Percentiles rank a stretch among this genome's conserved stretches.
Conservation (phyloP, 352 stramenopile species). For the Blastocystis sp. region DNA sequence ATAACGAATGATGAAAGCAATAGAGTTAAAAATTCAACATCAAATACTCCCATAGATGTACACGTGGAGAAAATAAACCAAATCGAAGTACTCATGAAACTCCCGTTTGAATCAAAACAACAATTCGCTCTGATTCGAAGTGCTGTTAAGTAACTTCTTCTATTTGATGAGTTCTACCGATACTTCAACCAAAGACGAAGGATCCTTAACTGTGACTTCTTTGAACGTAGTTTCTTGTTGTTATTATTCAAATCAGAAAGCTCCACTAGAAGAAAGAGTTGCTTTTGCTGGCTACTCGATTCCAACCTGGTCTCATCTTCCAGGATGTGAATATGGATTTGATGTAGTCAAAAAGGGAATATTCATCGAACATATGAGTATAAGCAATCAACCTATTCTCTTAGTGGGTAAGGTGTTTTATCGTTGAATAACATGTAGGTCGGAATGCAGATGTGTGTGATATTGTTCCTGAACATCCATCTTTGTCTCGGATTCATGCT, state of each 20-base stretch:
- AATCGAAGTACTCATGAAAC: too few species aligned
- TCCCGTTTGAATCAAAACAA: neutral
- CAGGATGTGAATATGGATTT: conserved; percentile 20
- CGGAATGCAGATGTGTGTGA: conserved; percentile 57
- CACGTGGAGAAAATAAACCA: neutral
- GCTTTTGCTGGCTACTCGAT: conserved; percentile 26
- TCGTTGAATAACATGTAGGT: neutral
- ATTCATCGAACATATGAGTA: neutral
- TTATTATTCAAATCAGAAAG: neutral
- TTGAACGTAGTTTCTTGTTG: neutral
- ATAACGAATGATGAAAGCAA: conserved; percentile 42
- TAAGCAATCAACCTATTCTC: conserved; percentile 41
- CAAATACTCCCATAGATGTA: conserved; percentile 39
- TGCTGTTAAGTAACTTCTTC: neutral
- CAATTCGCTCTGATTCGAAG: neutral
- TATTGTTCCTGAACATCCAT: conserved; percentile 62
- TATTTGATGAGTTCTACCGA: neutral
- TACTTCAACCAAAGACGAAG: neutral
- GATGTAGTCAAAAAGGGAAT: conserved; percentile 59
- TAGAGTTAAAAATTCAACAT: conserved; percentile 56
- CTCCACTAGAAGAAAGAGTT: neutral
- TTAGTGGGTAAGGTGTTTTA: conserved; percentile 34
- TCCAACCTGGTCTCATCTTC: conserved; percentile 32
- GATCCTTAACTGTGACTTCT: neutral
- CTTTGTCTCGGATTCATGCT: conserved; percentile 60